Base-by-base conservation (phyloP, 2,329 filamentous ascomycete genomes). In the Chalaropsis thielavioides region DNA sequence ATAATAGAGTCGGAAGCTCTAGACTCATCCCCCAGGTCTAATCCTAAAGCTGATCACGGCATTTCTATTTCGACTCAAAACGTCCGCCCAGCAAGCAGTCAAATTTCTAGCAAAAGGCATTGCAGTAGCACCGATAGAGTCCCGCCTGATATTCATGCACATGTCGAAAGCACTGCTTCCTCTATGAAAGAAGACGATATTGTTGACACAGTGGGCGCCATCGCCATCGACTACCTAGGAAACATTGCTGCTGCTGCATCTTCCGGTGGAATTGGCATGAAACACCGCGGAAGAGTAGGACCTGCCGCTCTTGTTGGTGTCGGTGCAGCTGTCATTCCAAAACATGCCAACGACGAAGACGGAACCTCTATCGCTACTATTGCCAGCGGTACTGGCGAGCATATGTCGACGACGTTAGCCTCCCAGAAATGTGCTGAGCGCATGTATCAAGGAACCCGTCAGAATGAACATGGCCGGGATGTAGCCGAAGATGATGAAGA, bases 241-340 rank as follows among this genome's bases (percentile, higher is more conserved):
- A 87, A 88, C 66, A 96, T 99, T 72, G 92, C 95, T 3, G 94
- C 92, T 3, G 94, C 88, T 17, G 96, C 94, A 1, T 99, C 94
- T 1, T 99, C 95, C 17, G 94, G 94, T 5, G 94, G 94, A 0
- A 99, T 99, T 72, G 92, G 94, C 35, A 96, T 99, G 92, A 99
- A 99, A 73, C 92, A 96, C 74, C 84, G 85, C 67, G 95, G 94
- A 5, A 87, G 94, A 43, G 83, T 96, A 68, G 95, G 94, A 0
- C 94, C 94, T 40, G 95, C 94, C 41, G 94, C 94, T 22, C 81
- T 99, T 17, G 89, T 97, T 15, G 92, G 94, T 7, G 84, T 97
- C 63, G 94, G 94, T 65, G 92, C 91, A 22, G 88, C 90, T 43
- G 87, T 99, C 35, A 83, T 96, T n/a, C 92, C 92, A 1, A 78